phyloP scores from a whole-genome alignment of 2,329 filamentous ascomycete genomes.

The Domatiomyces catenatus region DNA sequence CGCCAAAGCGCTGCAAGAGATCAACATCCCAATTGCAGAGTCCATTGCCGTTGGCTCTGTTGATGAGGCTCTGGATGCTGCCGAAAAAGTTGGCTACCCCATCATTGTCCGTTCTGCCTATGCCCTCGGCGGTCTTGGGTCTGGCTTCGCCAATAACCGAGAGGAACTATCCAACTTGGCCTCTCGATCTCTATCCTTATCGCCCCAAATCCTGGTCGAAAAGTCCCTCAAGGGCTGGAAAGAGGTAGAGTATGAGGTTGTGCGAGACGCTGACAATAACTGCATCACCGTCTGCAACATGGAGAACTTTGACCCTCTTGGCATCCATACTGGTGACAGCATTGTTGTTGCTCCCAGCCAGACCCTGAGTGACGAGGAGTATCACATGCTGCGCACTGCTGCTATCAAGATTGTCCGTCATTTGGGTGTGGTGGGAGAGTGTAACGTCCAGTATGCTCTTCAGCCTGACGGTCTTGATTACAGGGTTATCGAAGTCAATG shows the following conservation, averaged over 20 bases:
- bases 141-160: slow-evolving; percentile 84
- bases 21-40: slow-evolving; percentile 92
- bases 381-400: slow-evolving; percentile 95
- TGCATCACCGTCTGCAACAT: slow-evolving; percentile 98
- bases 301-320: slow-evolving; percentile 96
- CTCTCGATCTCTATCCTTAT: slow-evolving; percentile 78
- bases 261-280: slow-evolving; percentile 93
- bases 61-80: slow-evolving; percentile 81
- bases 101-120: slow-evolving; percentile 97
- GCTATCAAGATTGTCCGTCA: slow-evolving; percentile 98
- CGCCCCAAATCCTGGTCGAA: slow-evolving; percentile 92
- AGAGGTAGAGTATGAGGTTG: slow-evolving; percentile 96
- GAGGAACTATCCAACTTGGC: slow-evolving; percentile 91
- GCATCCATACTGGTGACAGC: slow-evolving; percentile 95
- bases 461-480: slow-evolving; percentile 96
- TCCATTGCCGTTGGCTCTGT: slow-evolving; percentile 84
- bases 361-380: slow-evolving; percentile 94
- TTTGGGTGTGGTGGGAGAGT: slow-evolving; percentile 92
- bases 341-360: slow-evolving; percentile 96
- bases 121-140: slow-evolving; percentile 87
- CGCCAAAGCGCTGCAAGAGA: slow-evolving; percentile 87
- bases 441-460: slow-evolving; percentile 94
- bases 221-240: slow-evolving; percentile 99
- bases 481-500: slow-evolving; percentile 97
- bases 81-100: slow-evolving; percentile 76